Base-by-base conservation (phyloP, 140 eudicot genomes). In the Flaveria floridana region DNA sequence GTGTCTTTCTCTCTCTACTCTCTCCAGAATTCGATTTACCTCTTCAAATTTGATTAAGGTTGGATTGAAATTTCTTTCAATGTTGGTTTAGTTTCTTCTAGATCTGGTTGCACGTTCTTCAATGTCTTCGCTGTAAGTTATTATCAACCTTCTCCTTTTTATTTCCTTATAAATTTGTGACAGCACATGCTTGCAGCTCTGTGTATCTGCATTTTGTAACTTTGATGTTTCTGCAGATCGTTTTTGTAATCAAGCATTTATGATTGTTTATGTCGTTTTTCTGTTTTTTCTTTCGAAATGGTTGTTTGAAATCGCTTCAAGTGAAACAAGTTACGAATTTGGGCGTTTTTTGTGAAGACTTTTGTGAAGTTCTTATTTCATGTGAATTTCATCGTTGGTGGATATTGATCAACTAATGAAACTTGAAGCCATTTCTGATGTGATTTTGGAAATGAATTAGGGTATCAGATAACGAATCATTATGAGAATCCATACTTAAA, bases 401-500 rank as follows among this genome's bases (percentile, higher is more conserved):
- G 68, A 15, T 63, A 28, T 3, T 63, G 47, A 14, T 63, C 65
- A 66, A 64, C 9, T 80, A 70, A 10, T 69, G 50, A 48, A 62
- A 46, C 58, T 76, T 26, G 46, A 64, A 55, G 47, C 5, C 16
- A 21, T 61, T 65, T 52, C 16, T 67, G 16, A 70, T 66, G 46
- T 68, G 53, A 37, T 6, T 63, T 66, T 79, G 64, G 50, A 56
- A 66, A 30, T 59, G 76, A 53, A 26, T 74, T 65, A 59, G 76
- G 86, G 78, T 30, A 20, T 80, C 42, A 48, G 78, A 68, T 21
- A 78, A 5, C 62, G 65, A 20, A 68, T 15, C 68, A 83, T 59
- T 64, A 79, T 87, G 86, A 78, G 71, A 85, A 77, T 67, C 69
- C 56, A 55, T 67, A 84, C 21, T 50, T 39, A 81, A 70, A 79